These are phyloP conservation scores for Butyriboletus loyo DNA, from an alignment of 768 basidiomycete species.

Conservation along the genomic window DNA sequence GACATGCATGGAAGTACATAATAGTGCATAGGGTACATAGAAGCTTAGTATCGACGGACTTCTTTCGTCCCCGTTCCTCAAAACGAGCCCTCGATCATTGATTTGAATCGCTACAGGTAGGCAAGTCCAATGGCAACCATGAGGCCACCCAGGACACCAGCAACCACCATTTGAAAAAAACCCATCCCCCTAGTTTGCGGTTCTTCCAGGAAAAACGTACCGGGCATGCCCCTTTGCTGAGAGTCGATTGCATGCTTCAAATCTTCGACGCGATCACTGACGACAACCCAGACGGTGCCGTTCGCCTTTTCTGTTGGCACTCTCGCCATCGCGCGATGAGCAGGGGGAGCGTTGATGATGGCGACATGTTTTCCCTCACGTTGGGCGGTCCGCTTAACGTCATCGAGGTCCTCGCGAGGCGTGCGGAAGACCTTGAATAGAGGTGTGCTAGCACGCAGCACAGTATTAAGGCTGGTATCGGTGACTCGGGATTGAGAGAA, in stretches of 20 bases:
- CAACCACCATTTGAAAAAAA: conserved; percentile 33
- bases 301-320: conserved; percentile 16
- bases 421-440: conserved; percentile 34
- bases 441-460: conserved; percentile 30
- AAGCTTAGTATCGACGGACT: conserved; percentile 2
- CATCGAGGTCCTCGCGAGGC: conserved; percentile 26
- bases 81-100: background rate
- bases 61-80: background rate
- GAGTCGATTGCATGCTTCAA: conserved; percentile 32
- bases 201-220: conserved; percentile 24
- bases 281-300: conserved; percentile 30
- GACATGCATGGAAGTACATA: conserved; percentile 9
- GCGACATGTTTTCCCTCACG: conserved; percentile 33
- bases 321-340: conserved; percentile 21
- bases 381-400: conserved; percentile 24
- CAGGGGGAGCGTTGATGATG: conserved; percentile 24
- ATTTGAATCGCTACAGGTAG: conserved; percentile 31
- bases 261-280: conserved; percentile 33
- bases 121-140: conserved; percentile 29
- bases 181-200: conserved; percentile 15
- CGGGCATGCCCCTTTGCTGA: conserved; percentile 32
- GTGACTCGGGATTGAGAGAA: conserved; percentile 24
- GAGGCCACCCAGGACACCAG: conserved; percentile 33
- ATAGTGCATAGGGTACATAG: conserved; percentile 12
- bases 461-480: conserved; percentile 25